Evolutionary conservation across 1,139 yeast genomes (phyloP).

Genomic region (Suhomyces terraborum): DNA sequence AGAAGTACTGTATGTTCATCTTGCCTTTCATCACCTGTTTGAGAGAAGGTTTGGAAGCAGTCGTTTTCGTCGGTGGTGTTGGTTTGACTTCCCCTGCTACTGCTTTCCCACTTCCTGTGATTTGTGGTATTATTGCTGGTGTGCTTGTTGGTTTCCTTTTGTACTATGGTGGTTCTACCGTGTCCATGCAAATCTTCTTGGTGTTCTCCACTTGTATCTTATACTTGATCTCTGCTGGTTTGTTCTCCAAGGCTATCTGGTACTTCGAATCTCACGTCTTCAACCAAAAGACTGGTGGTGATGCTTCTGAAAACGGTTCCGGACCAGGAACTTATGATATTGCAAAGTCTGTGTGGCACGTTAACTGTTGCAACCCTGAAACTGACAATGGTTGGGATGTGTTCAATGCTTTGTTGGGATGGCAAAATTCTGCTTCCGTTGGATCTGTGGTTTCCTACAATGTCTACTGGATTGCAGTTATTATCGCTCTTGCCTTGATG

Average conservation of each 20-base stretch:
- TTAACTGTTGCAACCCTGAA: slow-evolving; percentile 92
- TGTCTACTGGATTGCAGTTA: slow-evolving; percentile 26
- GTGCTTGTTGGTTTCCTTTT: slow-evolving; percentile 37
- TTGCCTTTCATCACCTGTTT: slow-evolving; percentile 48
- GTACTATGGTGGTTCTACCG: slow-evolving; percentile 45
- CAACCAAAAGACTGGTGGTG: slow-evolving; percentile 57
- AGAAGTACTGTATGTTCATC: slow-evolving; percentile 41
- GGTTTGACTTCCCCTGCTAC: slow-evolving; percentile 45
- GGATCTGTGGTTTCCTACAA: slow-evolving; percentile 31
- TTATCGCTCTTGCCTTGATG: slow-evolving; percentile 23
- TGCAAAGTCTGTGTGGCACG: slow-evolving; percentile 84
- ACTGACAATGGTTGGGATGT: slow-evolving; percentile 93
- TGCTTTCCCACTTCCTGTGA: slow-evolving; percentile 43
- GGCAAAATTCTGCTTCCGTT: slow-evolving; percentile 32
- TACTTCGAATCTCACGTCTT: slow-evolving; percentile 72
- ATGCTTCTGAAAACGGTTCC: slow-evolving; percentile 83
- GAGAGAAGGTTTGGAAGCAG: slow-evolving; percentile 52
- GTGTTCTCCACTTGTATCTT: slow-evolving; percentile 45
- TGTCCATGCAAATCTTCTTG: slow-evolving; percentile 45
- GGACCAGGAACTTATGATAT: slow-evolving; percentile 97
- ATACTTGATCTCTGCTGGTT: slow-evolving; percentile 48
- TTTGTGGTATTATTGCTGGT: slow-evolving; percentile 40
- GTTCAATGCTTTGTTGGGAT: slow-evolving; percentile 64
- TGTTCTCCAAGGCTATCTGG: slow-evolving; percentile 75
- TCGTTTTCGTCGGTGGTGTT: slow-evolving; percentile 50